Percentiles rank a stretch among this genome's conserved stretches.
Conservation (phyloP, 768 basidiomycete genomes). For the Lentinula raphanica region DNA sequence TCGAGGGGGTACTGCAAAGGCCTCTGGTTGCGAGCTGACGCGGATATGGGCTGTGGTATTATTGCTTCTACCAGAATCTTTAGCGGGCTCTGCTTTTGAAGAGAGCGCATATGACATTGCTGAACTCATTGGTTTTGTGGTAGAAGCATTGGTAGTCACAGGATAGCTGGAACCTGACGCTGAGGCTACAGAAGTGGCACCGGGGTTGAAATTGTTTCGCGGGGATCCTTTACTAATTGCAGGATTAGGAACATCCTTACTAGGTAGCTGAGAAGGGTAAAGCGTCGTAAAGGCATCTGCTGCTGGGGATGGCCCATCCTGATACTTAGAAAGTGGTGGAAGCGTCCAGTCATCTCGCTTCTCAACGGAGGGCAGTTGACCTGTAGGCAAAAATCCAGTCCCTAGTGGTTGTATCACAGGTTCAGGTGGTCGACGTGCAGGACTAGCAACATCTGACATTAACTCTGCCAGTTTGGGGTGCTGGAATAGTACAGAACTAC, state of each 20-base stretch:
- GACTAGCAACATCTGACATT: conserved; percentile 16
- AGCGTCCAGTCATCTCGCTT: conserved; percentile 2
- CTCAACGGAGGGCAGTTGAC: background rate
- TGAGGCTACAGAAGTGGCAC: background rate
- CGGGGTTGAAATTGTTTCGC: background rate
- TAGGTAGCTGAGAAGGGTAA: background rate
- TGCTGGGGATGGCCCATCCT: background rate
- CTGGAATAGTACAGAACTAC: background rate
- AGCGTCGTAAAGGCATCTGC: background rate
- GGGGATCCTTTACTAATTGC: background rate
- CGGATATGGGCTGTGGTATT: background rate
- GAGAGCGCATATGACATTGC: background rate
- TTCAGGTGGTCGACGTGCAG: background rate
- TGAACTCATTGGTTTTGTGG: background rate
- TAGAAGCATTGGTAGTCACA: too few relatives aligned
- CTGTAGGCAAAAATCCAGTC: background rate
- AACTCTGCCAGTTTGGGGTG: conserved; percentile 28
- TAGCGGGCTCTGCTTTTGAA: background rate
- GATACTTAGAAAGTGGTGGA: background rate
- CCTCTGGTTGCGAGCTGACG: background rate
- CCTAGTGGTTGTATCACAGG: background rate
- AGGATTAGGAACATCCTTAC: background rate
- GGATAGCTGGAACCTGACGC: background rate
- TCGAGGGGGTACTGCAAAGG: background rate
- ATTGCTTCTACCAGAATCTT: background rate